These are phyloP conservation scores for Sporisorium exsertum DNA, from an alignment of 1,284 basidiomycete species.

Conservation along the genomic window DNA sequence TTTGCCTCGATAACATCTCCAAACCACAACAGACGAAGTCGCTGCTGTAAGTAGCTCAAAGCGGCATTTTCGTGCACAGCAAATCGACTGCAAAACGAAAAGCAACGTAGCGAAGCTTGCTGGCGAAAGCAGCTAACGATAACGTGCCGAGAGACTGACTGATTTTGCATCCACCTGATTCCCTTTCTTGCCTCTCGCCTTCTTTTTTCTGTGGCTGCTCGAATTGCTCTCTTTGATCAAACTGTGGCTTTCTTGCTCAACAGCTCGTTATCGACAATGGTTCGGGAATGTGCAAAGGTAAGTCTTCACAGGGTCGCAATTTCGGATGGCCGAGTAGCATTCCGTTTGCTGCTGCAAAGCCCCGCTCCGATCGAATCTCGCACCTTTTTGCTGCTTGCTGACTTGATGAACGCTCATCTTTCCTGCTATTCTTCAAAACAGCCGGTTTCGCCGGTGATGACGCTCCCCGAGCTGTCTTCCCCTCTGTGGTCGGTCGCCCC, in stretches of 20 bases:
- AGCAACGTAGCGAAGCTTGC: neutral
- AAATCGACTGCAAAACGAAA: neutral
- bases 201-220: neutral
- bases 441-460: constrained; percentile 79
- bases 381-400: constrained; percentile 5
- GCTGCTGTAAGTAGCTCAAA: constrained; percentile 62
- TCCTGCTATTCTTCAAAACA: constrained; percentile 6
- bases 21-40: constrained; percentile 63
- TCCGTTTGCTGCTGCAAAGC: neutral
- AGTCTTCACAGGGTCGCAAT: constrained; percentile 1
- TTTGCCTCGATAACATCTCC: neutral
- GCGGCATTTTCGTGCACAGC: neutral
- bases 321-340: neutral
- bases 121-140: neutral
- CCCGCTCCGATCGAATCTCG: neutral
- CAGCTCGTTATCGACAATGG: constrained; percentile 70
- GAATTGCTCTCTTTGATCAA: constrained; percentile 4
- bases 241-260: neutral
- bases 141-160: constrained; percentile 12
- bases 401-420: neutral
- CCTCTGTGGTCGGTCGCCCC: constrained; percentile 85
- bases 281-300: constrained; percentile 70
- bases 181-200: neutral
- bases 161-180: neutral
- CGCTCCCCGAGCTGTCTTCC: constrained; percentile 81